Evolutionary conservation across 176 grass and related monocot species (phyloP).

Genomic region (Oropetium thomaeum): DNA sequence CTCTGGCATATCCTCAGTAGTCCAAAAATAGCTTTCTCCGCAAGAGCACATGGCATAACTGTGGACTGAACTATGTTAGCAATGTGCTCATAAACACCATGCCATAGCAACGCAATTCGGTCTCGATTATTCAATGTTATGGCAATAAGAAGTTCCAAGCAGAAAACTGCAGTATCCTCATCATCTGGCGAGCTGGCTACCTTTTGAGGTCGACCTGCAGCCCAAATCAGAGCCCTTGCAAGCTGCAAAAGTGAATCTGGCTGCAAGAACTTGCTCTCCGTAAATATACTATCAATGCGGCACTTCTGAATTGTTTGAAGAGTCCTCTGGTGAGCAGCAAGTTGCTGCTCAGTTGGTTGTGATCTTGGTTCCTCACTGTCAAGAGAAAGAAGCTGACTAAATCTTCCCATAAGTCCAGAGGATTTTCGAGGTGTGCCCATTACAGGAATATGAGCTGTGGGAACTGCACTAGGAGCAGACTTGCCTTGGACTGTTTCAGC

Average conservation of each 20-base stretch:
- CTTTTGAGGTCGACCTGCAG: slow-evolving; percentile 87
- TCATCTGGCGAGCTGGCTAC: slow-evolving; percentile 77
- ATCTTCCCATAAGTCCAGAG: slow-evolving; percentile 97
- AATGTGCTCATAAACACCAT: slow-evolving; percentile 96
- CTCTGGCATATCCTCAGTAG: slow-evolving; percentile 94
- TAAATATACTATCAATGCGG: slow-evolving; percentile 91
- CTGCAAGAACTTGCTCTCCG: slow-evolving; percentile 89
- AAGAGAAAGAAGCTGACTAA: slow-evolving; percentile 93
- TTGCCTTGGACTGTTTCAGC: slow-evolving; percentile 81
- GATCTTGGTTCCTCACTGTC: slow-evolving; percentile 95
- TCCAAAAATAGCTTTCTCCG: slow-evolving; percentile 98
- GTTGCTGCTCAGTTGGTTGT: slow-evolving; percentile 95
- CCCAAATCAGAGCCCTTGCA: slow-evolving; percentile 89
- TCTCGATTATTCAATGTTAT: slow-evolving; percentile 94
- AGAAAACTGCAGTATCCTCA: slow-evolving; percentile 96
- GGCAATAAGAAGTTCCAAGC: slow-evolving; percentile 93
- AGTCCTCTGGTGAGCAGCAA: slow-evolving; percentile 93
- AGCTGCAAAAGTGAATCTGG: slow-evolving; percentile 88
- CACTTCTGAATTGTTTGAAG: slow-evolving; percentile 97
- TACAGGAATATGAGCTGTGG: slow-evolving; percentile 76
- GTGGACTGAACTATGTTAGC: slow-evolving; percentile 91
- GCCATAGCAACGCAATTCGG: slow-evolving; percentile 91
- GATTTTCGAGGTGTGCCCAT: slow-evolving; percentile 90
- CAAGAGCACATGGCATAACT: slow-evolving; percentile 87
- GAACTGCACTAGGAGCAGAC: slow-evolving; percentile 61